Base-by-base conservation (phyloP, 2,329 filamentous ascomycete species). In the Nemania sp. region DNA sequence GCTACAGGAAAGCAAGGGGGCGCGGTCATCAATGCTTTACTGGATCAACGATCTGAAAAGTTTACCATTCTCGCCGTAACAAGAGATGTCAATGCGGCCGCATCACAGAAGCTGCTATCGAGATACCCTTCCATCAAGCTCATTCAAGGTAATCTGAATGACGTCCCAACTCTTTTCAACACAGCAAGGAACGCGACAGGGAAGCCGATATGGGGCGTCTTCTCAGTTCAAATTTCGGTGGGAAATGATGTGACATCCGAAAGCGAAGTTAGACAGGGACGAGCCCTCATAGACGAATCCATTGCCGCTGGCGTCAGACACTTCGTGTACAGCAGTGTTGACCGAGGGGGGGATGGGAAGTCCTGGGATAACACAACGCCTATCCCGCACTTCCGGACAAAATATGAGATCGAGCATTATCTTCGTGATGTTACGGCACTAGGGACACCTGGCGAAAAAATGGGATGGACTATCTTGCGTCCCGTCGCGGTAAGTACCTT, bases 321-420 rank as follows among this genome's bases (percentile, higher is more conserved):
- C 63, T 85, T 88, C 61, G 78, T 89, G 39, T 88, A 86, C 70
- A 80, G 77, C 24, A 82, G 78, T 47, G 82, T 86, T 22, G 86
- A 88, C 58, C 81, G 86, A 33, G 82, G 83, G 37, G 83, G 84
- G 40, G 69, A 72, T 19, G 69, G 68, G 2, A 75, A 74, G 5
- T 78, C 76, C 41, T 77, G 79, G 62, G 75, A 76, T 4, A 78
- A 77, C 56, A 72, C 77, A 0, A 86, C 84, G 0, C 64, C 74
- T 0, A 75, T 88, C 41, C 80, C 82, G 0, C 84, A 89, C 67
- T 89, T 89, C 66, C 75, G 76, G 53, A 75, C 69, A 61, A 89
- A 89, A 66, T 76, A 82, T 61, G 68, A 77, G 9, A 83, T 88
- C 61, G 86, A 89, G 70, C 70, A 79, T 47, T 75, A 88, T 59